phyloP scores from a whole-genome alignment of 495 filamentous ascomycete species.

The Collariella sp. region DNA sequence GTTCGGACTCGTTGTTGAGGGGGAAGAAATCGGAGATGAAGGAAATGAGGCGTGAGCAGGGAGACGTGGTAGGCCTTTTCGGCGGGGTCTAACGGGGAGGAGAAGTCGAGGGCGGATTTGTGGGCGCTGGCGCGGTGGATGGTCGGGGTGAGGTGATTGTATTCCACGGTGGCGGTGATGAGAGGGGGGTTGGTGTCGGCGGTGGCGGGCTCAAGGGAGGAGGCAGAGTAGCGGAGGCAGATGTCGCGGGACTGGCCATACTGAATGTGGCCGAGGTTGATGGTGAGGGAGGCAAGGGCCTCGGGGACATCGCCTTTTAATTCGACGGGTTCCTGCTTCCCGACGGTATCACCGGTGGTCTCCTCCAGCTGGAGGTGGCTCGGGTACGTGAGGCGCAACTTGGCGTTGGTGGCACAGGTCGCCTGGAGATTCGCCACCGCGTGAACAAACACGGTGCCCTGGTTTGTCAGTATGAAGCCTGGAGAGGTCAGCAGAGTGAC shows the following conservation, averaged over 20 bases:
- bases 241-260: slow-evolving; percentile 43
- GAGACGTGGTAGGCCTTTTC: slow-evolving; percentile 36
- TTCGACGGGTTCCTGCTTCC: slow-evolving; percentile 14
- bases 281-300: slow-evolving; percentile 17
- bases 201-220: not conserved
- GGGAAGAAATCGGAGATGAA: slow-evolving; percentile 31
- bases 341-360: slow-evolving; percentile 29
- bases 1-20: slow-evolving; percentile 21
- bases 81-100: slow-evolving; percentile 9
- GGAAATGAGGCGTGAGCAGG: slow-evolving; percentile 32
- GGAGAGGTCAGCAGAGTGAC: not conserved
- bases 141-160: slow-evolving; percentile 18
- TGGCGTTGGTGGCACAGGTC: slow-evolving; percentile 32
- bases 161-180: slow-evolving; percentile 27
- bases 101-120: slow-evolving; percentile 4
- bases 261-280: slow-evolving; percentile 35
- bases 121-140: not conserved
- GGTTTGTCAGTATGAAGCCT: not conserved
- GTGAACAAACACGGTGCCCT: slow-evolving; percentile 40
- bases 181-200: not conserved
- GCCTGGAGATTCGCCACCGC: slow-evolving; percentile 41
- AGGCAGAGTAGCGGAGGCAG: slow-evolving; percentile 22
- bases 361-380: slow-evolving; percentile 23
- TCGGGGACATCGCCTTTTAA: slow-evolving; percentile 3
- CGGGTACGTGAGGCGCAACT: slow-evolving; percentile 28